Evolutionary conservation across 257 asterid genomes (phyloP), one percentile per base, ranked within the genome.

Genomic region (Scutellaria baicalensis): DNA sequence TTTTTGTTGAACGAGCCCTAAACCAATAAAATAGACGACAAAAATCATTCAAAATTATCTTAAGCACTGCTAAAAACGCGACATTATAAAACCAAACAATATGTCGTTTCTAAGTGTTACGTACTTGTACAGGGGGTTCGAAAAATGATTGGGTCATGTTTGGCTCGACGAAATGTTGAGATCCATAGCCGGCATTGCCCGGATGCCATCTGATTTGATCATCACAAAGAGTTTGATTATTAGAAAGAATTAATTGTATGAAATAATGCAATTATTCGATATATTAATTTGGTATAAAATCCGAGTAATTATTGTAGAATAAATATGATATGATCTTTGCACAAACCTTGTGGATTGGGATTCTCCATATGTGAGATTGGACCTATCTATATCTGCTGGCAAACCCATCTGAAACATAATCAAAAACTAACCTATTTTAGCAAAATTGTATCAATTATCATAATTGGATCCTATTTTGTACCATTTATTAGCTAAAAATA

Each of bases 171-270:
- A 49, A 80, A 21, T 81, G 84, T 62, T 84, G 93, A 70, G 75
- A 64, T 61, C 85, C 93, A 16, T 56, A 35, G 51, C 73, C 80
- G 51, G 75, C 72, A 70, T 81, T 84, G 79, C 84, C 84, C 1
- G 83, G 96, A 59, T 82, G 81, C 96, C 92, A 85, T 78, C 96
- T 92, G 86, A 14, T 66, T 75, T 45, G 54, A n/a, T 9, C n/a
- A 67, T 17, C 66, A 66, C 66, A 70, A 36, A 39, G 39, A 61
- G 48, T 39, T 50, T 45, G 13, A 40, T 9, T 54, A 33, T 72
- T 7, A 66, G 39, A 11, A 13, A 20, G 9, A 16, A 5, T 3
- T 5, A 44, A 55, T 1, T 16, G 3, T 9, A 50, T n/a, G 44
- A n/a, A 21, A 21, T 54, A 39, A 20, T 42, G 17, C 42, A 21